phyloP scores from a whole-genome alignment of 1,284 basidiomycete species.

The Hymenochaete sp. region DNA sequence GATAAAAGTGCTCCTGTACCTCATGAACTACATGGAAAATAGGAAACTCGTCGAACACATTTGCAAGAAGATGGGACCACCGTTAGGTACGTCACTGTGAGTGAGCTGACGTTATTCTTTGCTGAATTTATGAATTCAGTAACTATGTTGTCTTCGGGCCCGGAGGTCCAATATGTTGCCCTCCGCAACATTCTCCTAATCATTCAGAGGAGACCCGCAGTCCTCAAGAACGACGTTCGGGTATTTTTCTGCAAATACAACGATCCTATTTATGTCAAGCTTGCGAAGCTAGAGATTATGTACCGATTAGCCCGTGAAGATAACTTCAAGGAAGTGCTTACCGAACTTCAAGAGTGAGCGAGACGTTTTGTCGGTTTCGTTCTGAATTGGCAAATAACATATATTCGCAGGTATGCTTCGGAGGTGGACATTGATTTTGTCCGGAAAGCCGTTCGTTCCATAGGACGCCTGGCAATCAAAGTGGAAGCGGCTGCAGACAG shows the following conservation, averaged over 20 bases:
- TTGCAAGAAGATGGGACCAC: constrained; percentile 96
- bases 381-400: constrained; percentile 5
- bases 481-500: constrained; percentile 83
- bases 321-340: constrained; percentile 86
- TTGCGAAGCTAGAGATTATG: constrained; percentile 98
- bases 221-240: constrained; percentile 94
- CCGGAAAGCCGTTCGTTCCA: constrained; percentile 92
- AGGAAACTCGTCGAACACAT: constrained; percentile 78
- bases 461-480: constrained; percentile 96
- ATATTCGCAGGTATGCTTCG: constrained; percentile 73
- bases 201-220: constrained; percentile 87
- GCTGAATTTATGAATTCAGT: constrained; percentile 42
- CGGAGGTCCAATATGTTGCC: constrained; percentile 98
- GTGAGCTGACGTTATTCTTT: background rate
- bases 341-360: constrained; percentile 87
- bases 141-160: constrained; percentile 88
- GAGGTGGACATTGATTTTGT: constrained; percentile 99
- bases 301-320: constrained; percentile 87
- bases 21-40: constrained; percentile 99
- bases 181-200: constrained; percentile 95
- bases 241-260: constrained; percentile 99
- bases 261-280: constrained; percentile 97
- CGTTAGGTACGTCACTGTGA: constrained; percentile 55
- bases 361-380: background rate
- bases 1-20: constrained; percentile 90